A percentile compares a stretch with the other conserved stretches of the same genome.
Conservation (phyloP, 2,329 filamentous ascomycete species). For the Colletotrichum lentis region DNA sequence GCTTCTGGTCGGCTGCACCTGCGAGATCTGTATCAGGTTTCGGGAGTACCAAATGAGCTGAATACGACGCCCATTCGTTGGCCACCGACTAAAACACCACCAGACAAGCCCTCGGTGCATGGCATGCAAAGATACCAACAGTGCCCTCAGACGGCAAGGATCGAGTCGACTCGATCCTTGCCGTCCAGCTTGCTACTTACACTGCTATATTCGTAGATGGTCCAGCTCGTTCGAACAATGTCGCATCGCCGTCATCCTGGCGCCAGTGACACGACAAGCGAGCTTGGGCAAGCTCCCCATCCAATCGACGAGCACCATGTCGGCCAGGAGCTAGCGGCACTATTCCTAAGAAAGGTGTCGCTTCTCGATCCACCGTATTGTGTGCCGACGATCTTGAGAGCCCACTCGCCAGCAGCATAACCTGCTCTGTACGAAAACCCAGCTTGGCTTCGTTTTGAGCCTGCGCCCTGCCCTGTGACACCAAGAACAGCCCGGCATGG, state of each 20-base stretch:
- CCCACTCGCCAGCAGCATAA: background rate
- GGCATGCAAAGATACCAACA: background rate
- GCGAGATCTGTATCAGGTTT: conserved; percentile 7
- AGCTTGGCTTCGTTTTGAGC: conserved; percentile 14
- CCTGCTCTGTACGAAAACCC: background rate
- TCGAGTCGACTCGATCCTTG: background rate
- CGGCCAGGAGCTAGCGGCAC: background rate
- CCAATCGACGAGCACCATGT: conserved; percentile 2
- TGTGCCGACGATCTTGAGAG: conserved; percentile 15
- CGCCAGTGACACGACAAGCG: conserved; percentile 7
- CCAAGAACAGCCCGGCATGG: conserved; percentile 9
- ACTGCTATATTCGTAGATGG: too few relatives aligned
- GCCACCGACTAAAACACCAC: background rate
- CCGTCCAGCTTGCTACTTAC: background rate
- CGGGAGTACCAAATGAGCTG: conserved; percentile 1
- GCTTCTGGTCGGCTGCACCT: conserved; percentile 6
- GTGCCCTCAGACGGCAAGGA: too few relatives aligned
- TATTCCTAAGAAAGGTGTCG: background rate
- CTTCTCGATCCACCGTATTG: conserved; percentile 17
- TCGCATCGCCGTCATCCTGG: conserved; percentile 6
- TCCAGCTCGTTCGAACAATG: background rate
- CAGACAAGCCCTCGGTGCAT: background rate
- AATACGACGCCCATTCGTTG: background rate
- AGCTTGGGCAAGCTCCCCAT: conserved; percentile 20
- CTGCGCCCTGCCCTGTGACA: conserved; percentile 12